Evolutionary conservation across 2,329 filamentous ascomycete species (phyloP), one percentile per base, ranked within the genome.

Genomic region (Aspergillus pseudoviridinutans): DNA sequence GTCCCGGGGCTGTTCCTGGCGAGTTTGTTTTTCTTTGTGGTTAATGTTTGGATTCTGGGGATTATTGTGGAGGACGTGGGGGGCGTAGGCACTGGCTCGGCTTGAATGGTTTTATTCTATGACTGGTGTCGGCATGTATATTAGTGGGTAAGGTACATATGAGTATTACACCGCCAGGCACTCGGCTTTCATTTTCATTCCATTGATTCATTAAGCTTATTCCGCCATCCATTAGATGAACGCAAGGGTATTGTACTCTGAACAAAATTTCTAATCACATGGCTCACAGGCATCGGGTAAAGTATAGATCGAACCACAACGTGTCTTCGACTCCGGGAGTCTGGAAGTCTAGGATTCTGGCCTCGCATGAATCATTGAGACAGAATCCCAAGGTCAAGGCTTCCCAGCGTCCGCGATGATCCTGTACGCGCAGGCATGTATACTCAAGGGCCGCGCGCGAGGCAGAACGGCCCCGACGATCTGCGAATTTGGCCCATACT

Each of bases 31-130:
- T 97, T 99, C 77, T 97, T 97, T 71, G 72, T 86, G 1, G 84
- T 92, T 17, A 97, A 99, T 71, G 87, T 87, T 64, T 95, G 91
- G 86, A 90, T 97, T 55, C 71, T 99, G 42, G 90, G 90, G 0
- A 79, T 95, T 50, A 86, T 97, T 47, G 82, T 97, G 6, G 71
- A 72, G 1, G 94, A 97, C 73, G 80, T 82, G 25, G 74, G 74
- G 46, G 20, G 8, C 25, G 44, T 28, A 28, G 28, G 28, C 9
- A 29, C 28, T 38, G 32, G 14, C 14, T 17, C 32, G 3, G 14
- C 14, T 17, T 38, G 24, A 49, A 28, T n/a, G 28, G 4, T 3
- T 27, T 27, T 10, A 7, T 49, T 28, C 27, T 12, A 6, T 20
- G 12, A 49, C 28, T 8, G 47, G 47, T 10, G 12, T 49, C 5